A percentile compares a stretch with the other conserved stretches of the same genome.
phyloP scores from a whole-genome alignment of 257 asterid species.

The Solanum tarijense region DNA sequence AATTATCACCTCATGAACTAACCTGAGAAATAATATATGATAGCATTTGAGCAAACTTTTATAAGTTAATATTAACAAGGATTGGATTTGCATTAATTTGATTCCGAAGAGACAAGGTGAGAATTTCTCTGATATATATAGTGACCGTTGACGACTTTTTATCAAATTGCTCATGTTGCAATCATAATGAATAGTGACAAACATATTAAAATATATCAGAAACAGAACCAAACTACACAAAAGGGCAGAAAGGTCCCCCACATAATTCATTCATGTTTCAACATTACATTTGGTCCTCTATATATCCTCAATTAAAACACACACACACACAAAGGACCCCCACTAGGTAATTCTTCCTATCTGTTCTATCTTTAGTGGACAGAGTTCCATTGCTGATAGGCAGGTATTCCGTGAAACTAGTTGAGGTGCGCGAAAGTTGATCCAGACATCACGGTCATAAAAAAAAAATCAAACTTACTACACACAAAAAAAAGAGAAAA shows the following conservation, averaged over 20 bases:
- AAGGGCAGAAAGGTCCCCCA: constrained; percentile 1
- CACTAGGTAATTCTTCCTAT: not conserved
- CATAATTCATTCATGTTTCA: constrained; percentile 5
- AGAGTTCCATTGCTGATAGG: not conserved
- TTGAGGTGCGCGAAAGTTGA: not conserved
- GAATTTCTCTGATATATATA: not conserved
- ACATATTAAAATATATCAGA: not conserved
- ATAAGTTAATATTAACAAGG: not conserved
- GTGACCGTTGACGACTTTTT: not conserved
- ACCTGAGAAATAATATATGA: no score
- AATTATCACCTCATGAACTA: not conserved
- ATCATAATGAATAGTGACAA: not conserved
- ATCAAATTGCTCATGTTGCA: not conserved
- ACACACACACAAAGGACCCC: not conserved
- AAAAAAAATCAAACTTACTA: not conserved
- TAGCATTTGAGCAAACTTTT: no score
- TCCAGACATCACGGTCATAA: no score
- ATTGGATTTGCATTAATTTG: not conserved
- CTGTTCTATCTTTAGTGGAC: not conserved
- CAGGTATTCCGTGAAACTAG: not conserved
- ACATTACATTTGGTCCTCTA: not conserved
- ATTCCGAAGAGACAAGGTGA: not conserved
- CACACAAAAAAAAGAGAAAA: not conserved
- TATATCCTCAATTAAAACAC: not conserved
- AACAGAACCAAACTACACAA: not conserved